Base-by-base conservation (phyloP, 202 grass and related monocot species). In the Miscanthus sacchariflorus region DNA sequence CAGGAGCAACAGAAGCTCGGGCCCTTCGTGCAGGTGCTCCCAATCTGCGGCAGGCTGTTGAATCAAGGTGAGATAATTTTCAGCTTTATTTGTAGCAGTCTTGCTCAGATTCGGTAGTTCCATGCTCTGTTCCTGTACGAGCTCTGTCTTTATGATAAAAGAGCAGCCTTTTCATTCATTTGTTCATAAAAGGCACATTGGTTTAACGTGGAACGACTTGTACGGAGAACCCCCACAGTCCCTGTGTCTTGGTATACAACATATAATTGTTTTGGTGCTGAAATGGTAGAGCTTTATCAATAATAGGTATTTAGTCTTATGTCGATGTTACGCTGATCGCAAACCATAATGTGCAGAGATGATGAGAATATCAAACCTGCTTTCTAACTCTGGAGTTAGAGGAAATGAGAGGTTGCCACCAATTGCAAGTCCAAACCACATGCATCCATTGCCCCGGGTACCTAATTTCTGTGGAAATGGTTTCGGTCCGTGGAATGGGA, bases 11-110 rank as follows among this genome's bases (percentile, higher is more conserved):
- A 94, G 86, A 96, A 96, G 90, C 83, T 96, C 25, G 91, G 90
- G 23, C 94, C 94, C 61, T 96, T 96, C 86, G 81, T 92, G 90
- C 92, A 96, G 91, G 88, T 94, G 90, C 94, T 96, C 90, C 94
- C 94, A 69, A 91, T 94, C 88, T 96, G 94, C 84, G 90, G 92
- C 81, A 93, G 92, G 64, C 74, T 96, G 67, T 61, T 96, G 91
- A 93, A 84, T 83, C 94, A 96, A 93, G 94, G 94, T 96, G 50
- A 77, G 43, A 81, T 87, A 52, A 27, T 67, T 67, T 33, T 15
- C 58, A 65, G 3, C 21, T 25, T 67, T 84, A 84, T 70, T 76
- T 17, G 71, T 19, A 33, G 15, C 36, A 44, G 27, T 54, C 30
- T 80, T 82, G 73, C 42, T 77, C 81, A 77, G 70, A 72, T 89